phyloP scores from a whole-genome alignment of 1,139 yeast genomes.

The Maudiozyma humilis region DNA sequence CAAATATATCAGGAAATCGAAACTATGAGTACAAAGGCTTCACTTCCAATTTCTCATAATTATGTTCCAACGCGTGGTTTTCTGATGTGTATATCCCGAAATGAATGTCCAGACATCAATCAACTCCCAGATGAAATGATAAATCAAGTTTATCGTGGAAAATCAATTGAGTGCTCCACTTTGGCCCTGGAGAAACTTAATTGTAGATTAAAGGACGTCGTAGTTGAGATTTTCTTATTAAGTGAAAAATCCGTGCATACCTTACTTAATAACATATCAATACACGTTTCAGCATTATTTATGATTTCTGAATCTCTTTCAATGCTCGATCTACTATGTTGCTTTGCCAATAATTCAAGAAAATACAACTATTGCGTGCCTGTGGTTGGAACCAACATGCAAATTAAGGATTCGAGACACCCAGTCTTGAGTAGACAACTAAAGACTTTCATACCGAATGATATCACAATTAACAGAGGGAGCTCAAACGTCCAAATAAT shows the following conservation, averaged over 20 bases:
- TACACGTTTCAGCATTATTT: conserved; percentile 33
- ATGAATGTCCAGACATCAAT: conserved; percentile 9
- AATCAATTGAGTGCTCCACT: conserved; percentile 36
- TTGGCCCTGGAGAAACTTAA: conserved; percentile 37
- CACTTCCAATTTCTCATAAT: conserved; percentile 30
- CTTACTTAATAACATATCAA: conserved; percentile 27
- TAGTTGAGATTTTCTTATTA: conserved; percentile 36
- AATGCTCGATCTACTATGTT: conserved; percentile 37
- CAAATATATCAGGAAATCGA: conserved; percentile 32
- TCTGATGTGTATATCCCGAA: conserved; percentile 28
- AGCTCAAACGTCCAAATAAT: conserved; percentile 38
- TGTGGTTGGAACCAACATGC: conserved; percentile 30
- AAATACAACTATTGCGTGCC: conserved; percentile 33
- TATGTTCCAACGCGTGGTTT: conserved; percentile 38
- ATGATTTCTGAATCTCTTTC: conserved; percentile 41
- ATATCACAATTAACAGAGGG: conserved; percentile 31
- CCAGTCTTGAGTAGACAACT: conserved; percentile 35
- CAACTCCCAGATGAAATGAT: conserved; percentile 33
- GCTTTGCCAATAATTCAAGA: conserved; percentile 31
- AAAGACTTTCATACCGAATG: conserved; percentile 34
- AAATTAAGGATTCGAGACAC: conserved; percentile 35
- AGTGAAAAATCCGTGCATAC: conserved; percentile 36
- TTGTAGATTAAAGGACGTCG: conserved; percentile 35
- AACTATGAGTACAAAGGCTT: conserved; percentile 15
- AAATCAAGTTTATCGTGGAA: conserved; percentile 31